These are phyloP conservation scores for Podaxis rugospora DNA, from an alignment of 768 basidiomycete genomes.

Conservation along the genomic window DNA sequence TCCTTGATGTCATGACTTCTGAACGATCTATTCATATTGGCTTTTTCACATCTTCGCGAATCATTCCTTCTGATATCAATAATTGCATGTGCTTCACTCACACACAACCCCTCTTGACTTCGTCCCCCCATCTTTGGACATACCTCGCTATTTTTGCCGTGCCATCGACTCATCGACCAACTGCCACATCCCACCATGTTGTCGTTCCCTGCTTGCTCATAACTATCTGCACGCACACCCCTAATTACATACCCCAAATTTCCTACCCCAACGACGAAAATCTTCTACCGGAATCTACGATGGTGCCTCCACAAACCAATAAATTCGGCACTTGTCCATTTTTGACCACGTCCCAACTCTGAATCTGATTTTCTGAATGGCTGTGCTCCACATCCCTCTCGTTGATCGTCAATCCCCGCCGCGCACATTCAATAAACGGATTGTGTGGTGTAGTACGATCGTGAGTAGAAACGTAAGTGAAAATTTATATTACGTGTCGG, in stretches of 20 bases:
- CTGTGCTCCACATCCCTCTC: neutral
- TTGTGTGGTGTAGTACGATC: neutral
- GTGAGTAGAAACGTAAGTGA: constrained; percentile 10
- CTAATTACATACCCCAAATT: too few relatives aligned
- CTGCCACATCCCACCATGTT: neutral
- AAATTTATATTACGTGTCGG: neutral
- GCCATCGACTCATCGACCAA: neutral
- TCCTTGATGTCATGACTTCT: neutral
- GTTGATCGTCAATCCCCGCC: neutral
- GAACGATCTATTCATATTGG: neutral
- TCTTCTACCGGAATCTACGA: neutral
- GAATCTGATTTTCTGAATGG: neutral
- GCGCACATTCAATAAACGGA: neutral
- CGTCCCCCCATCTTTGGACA: neutral
- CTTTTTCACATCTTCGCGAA: neutral
- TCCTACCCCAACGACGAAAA: neutral
- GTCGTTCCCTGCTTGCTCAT: neutral
- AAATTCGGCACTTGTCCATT: neutral
- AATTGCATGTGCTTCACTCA: neutral
- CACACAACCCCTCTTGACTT: neutral
- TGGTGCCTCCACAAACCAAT: neutral
- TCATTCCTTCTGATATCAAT: neutral
- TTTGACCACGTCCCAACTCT: neutral
- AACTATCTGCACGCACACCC: too few relatives aligned
- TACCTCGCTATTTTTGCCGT: too few relatives aligned